These are phyloP conservation scores for Backusella tuberculispora DNA, from an alignment of 192 early-diverging fungal species.

Conservation along the genomic window DNA sequence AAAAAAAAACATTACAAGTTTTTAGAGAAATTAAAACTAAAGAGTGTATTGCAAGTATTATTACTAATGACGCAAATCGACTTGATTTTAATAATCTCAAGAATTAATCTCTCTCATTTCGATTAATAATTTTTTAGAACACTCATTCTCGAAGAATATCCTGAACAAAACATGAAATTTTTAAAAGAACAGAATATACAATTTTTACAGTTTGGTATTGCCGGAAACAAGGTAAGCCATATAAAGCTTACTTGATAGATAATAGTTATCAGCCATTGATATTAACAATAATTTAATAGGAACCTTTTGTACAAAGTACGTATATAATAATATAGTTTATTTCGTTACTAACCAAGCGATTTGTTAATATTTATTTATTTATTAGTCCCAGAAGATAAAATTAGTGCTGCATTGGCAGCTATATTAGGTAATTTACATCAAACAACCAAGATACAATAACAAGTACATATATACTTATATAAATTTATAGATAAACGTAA, in stretches of 20 bases:
- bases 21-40: constrained; percentile 83
- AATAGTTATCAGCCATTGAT: too few species aligned
- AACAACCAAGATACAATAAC: neutral
- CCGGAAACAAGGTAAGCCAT: constrained; percentile 85
- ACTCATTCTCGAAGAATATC: constrained; percentile 92
- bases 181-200: constrained; percentile 76
- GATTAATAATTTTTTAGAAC: constrained; percentile 56
- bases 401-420: constrained; percentile 57
- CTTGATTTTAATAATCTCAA: neutral
- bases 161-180: constrained; percentile 86
- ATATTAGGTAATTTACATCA: constrained; percentile 48
- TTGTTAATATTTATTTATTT: neutral
- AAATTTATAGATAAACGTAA: constrained; percentile 62
- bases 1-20: constrained; percentile 93
- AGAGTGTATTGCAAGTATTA: constrained; percentile 78
- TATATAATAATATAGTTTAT: neutral
- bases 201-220: constrained; percentile 86
- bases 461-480: neutral
- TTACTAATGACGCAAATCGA: neutral
- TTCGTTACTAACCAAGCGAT: neutral
- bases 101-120: neutral
- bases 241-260: neutral
- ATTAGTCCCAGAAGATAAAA: constrained; percentile 65
- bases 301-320: constrained; percentile 71
- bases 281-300: constrained; percentile 33